Evolutionary conservation across 208 protist genomes (phyloP), one percentile per base, ranked within the genome.

Genomic region (Lotmaria passim): DNA sequence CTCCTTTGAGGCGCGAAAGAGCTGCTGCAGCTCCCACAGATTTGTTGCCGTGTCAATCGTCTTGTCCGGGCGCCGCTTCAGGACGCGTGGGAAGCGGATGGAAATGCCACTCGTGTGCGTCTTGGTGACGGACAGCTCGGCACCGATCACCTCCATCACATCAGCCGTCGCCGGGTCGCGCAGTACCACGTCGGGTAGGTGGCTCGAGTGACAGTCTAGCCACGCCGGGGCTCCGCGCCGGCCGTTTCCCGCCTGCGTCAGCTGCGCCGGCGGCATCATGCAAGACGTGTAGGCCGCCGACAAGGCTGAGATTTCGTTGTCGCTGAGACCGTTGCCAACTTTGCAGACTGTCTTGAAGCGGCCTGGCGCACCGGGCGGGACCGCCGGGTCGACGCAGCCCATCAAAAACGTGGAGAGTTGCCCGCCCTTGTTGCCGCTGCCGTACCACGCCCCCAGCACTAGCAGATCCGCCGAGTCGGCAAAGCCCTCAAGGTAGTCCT

Each of bases 381-480:
- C 30, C 19, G 71, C 39, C 21, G 74, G 48, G 57, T 96, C 89
- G 50, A 79, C 75, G 41, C 50, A 78, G 60, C 86, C 85, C 89
- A 95, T 94, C 10, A 95, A 53, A 52, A 94, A 94, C 1, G 85
- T 81, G 26, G 69, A 85, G 19, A 94, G 67, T 43, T 88, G 69
- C 12, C 87, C 89, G 52, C 86, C 90, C 38, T 88, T 85, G 24
- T 30, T 78, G 41, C 92, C 88, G n/a, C 80, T 89, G 48, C 94
- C 89, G 68, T 81, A 95, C 69, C 83, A 93, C 36, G 82, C 87
- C 15, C 92, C 92, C 2, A 97, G 33, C 31, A 91, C 84, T 24
- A 95, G 44, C 38, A 97, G 51, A 78, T 97, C 94, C 0, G 86
- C 87, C 30, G 75, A 83, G 78, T 96, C 94, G 0, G 87, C 89